These are phyloP conservation scores for Melampsora americana DNA, from an alignment of 1,284 basidiomycete species.

Conservation along the genomic window DNA sequence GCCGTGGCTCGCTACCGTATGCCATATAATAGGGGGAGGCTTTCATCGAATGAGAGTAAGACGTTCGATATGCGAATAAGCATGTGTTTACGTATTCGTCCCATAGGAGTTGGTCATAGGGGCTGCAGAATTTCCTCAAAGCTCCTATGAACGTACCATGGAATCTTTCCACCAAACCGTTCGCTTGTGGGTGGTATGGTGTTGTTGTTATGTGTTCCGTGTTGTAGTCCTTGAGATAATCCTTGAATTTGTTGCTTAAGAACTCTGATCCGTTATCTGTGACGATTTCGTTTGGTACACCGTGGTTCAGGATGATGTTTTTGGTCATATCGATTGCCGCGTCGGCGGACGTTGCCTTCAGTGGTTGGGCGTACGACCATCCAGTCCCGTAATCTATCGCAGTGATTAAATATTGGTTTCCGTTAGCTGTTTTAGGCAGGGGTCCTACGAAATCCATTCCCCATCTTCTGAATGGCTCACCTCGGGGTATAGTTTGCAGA, in stretches of 20 bases:
- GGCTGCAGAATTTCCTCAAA: slow-evolving; percentile 5
- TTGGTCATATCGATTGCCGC: slow-evolving; percentile 1
- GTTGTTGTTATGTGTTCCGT: slow-evolving; percentile 8
- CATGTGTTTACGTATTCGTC: too few species aligned
- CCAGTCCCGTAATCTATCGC: slow-evolving; percentile 29
- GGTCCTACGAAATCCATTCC: slow-evolving; percentile 29
- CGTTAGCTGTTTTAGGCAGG: not conserved
- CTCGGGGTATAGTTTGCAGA: not conserved
- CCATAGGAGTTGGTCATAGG: slow-evolving; percentile 14
- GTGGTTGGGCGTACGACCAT: slow-evolving; percentile 6
- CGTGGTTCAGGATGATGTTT: slow-evolving; percentile 10
- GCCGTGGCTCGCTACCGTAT: not conserved
- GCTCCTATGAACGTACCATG: slow-evolving; percentile 9
- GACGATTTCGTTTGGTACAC: slow-evolving; percentile 7
- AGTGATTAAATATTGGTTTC: slow-evolving; percentile 24
- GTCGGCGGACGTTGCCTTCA: not conserved
- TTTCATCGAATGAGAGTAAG: not conserved
- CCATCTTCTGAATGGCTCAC: slow-evolving; percentile 3
- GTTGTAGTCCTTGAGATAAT: not conserved
- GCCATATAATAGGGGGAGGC: slow-evolving; percentile 12
- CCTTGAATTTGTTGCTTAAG: not conserved
- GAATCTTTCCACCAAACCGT: slow-evolving; percentile 22
- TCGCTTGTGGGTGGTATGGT: slow-evolving; percentile 27
- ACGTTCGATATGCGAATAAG: slow-evolving; percentile 12
- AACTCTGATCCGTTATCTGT: slow-evolving; percentile 21